Conservation (phyloP, 176 grass and related monocot genomes). For the Oryza meridionalis region DNA sequence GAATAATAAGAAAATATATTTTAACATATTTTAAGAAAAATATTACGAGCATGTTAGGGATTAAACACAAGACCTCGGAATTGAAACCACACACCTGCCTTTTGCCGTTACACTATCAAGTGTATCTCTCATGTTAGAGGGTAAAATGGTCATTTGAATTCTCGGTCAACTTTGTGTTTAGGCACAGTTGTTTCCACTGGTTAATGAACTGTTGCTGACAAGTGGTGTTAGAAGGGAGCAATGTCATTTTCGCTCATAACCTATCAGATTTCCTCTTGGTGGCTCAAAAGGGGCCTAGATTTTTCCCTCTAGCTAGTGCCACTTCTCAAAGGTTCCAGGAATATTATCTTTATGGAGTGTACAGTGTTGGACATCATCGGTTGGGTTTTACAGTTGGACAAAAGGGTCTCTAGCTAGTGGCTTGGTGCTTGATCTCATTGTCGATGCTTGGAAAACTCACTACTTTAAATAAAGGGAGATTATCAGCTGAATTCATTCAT, state of each 20-base stretch:
- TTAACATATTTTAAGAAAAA: too few species aligned
- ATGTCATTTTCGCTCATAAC: constrained; percentile 17
- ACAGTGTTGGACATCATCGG: not conserved
- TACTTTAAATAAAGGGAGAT: not conserved
- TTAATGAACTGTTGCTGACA: constrained; percentile 12
- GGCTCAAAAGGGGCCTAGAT: constrained; percentile 28
- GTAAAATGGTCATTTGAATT: not conserved
- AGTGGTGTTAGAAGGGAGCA: not conserved
- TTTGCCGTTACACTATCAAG: too few species aligned
- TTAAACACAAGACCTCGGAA: too few species aligned
- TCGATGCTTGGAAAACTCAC: not conserved
- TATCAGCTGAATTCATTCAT: not conserved
- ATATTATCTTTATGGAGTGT: not conserved
- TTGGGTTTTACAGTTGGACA: not conserved
- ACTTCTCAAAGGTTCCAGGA: not conserved
- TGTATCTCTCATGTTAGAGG: too few species aligned
- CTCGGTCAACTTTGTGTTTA: not conserved
- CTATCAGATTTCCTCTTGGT: constrained; percentile 11
- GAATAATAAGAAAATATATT: too few species aligned
- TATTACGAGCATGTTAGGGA: too few species aligned
- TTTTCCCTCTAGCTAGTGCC: not conserved
- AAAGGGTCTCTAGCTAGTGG: not conserved
- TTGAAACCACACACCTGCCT: too few species aligned
- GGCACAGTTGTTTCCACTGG: not conserved
- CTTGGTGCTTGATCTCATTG: not conserved